Conservation (phyloP, 257 asterid species). For the Solanum commersonii region DNA sequence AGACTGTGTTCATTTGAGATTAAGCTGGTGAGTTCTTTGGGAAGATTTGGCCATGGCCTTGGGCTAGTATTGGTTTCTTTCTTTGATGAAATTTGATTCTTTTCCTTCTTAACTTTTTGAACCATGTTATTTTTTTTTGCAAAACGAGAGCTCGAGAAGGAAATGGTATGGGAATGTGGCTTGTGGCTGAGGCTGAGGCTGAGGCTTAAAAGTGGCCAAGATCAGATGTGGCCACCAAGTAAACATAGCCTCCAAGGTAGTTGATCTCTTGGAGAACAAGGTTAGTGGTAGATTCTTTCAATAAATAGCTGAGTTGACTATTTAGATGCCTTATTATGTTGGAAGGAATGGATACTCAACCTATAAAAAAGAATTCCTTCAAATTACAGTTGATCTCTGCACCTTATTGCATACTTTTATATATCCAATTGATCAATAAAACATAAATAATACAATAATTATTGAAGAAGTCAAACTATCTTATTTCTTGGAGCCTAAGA, state of each 20-base stretch:
- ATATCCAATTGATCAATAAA: not conserved
- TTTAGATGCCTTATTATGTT: not conserved
- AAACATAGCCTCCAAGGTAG: not conserved
- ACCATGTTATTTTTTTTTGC: not conserved
- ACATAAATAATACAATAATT: not conserved
- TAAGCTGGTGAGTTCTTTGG: slow-evolving; percentile 14
- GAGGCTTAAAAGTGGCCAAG: not conserved
- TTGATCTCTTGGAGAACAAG: not conserved
- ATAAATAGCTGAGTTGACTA: not conserved
- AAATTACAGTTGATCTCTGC: not conserved
- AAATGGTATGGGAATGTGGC: not conserved
- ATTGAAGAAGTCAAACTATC: not conserved
- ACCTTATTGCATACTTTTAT: not conserved
- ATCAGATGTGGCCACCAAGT: not conserved
- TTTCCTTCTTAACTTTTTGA: not conserved
- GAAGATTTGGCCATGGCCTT: slow-evolving; percentile 29
- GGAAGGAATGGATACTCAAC: not conserved
- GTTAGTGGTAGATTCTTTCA: not conserved
- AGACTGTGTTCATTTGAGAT: not conserved
- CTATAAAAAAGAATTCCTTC: not conserved
- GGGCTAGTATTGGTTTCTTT: not conserved
- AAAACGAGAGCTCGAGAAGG: not conserved
- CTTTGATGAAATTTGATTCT: not conserved
- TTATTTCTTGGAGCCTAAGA: not conserved
- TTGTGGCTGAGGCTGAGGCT: not conserved